phyloP scores from a whole-genome alignment of 257 asterid species.

The Nicotiana obtusifolia region DNA sequence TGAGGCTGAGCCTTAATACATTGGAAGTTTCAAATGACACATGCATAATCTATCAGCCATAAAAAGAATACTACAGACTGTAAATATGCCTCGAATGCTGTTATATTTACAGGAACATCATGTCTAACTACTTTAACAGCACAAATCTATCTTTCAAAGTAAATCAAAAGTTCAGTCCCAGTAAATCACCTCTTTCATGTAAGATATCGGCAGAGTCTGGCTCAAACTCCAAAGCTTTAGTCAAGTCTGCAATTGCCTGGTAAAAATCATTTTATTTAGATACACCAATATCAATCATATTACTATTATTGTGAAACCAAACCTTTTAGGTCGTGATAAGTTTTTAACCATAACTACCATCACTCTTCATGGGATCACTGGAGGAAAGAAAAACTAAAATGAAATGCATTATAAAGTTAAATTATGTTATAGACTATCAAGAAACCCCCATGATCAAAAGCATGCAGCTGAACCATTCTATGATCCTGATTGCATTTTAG shows the following conservation, averaged over 20 bases:
- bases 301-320: not conserved
- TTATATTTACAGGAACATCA: not conserved
- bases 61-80: not conserved
- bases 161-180: slow-evolving; percentile 8
- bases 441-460: slow-evolving; percentile 2
- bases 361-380: not conserved
- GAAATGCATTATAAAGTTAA: not conserved
- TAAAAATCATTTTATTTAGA: slow-evolving; percentile 7
- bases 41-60: not conserved
- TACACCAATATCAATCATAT: not conserved
- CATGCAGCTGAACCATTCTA: not conserved
- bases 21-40: not conserved
- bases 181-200: slow-evolving; percentile 85
- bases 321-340: not conserved
- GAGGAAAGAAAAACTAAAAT: not conserved
- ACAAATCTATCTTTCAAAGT: not conserved
- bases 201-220: slow-evolving; percentile 68
- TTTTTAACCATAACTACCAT: not conserved
- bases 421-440: not conserved
- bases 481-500: not conserved
- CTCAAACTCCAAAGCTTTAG: slow-evolving; percentile 90
- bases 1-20: not conserved
- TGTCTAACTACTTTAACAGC: not conserved
- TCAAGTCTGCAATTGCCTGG: slow-evolving; percentile 95
- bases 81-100: not conserved